These are phyloP conservation scores for Seiridium cupressi DNA, from an alignment of 2,329 filamentous ascomycete genomes.

Conservation along the genomic window DNA sequence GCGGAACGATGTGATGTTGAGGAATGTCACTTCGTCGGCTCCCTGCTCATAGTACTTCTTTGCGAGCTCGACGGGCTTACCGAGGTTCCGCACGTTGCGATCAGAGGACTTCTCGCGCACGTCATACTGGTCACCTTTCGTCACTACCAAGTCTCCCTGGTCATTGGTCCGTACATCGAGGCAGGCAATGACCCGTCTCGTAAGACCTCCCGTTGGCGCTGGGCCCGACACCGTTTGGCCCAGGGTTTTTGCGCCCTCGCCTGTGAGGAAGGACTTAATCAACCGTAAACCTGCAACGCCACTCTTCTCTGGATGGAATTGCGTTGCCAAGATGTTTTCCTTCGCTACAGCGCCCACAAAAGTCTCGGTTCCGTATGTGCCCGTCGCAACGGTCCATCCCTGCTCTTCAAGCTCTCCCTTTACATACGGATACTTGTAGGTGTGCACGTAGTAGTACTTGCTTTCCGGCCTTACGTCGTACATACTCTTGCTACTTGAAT, in stretches of 20 bases:
- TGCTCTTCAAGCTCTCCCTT: constrained; percentile 71
- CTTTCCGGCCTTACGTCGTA: constrained; percentile 78
- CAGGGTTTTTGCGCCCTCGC: constrained; percentile 56
- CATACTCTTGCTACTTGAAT: constrained; percentile 55
- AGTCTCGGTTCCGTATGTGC: constrained; percentile 80
- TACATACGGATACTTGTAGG: constrained; percentile 79
- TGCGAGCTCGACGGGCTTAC: constrained; percentile 95
- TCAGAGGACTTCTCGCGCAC: constrained; percentile 80
- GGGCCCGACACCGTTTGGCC: constrained; percentile 26
- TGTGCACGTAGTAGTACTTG: constrained; percentile 99
- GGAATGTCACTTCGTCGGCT: constrained; percentile 93
- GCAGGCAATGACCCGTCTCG: constrained; percentile 91
- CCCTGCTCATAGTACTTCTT: constrained; percentile 93
- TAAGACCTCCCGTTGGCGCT: constrained; percentile 65
- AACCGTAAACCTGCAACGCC: constrained; percentile 84
- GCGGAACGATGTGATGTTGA: constrained; percentile 98
- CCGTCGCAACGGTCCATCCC: constrained; percentile 92
- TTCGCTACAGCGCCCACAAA: constrained; percentile 89
- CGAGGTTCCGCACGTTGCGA: constrained; percentile 80
- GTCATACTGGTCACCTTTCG: constrained; percentile 98
- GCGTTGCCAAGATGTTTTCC: constrained; percentile 84
- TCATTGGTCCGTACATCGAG: constrained; percentile 95
- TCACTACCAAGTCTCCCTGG: constrained; percentile 90
- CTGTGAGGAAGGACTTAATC: constrained; percentile 82
- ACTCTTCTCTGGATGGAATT: constrained; percentile 98